Base-by-base conservation (phyloP, 1,139 yeast species). In the Kurtzmaniella quercitrusa region DNA sequence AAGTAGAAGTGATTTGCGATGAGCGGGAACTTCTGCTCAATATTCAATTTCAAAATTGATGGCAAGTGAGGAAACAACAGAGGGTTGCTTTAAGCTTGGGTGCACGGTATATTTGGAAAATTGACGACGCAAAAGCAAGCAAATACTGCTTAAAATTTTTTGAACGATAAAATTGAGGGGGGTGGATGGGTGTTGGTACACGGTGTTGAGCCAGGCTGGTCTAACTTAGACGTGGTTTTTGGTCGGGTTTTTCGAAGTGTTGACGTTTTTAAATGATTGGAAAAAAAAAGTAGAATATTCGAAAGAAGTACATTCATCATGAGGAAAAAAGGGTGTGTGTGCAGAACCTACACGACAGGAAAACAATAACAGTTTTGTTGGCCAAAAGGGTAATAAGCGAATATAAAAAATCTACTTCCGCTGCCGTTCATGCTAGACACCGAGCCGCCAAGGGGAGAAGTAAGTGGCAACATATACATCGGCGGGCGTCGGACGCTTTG, bases 261-360 rank as follows among this genome's bases (percentile, higher is more conserved):
- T 26, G 30, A 26, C 30, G 30, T 26, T 26, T 26, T 5, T 5
- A 9, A 26, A 26, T 11, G 30, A 26, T 26, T 26, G 30, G 30
- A 26, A 26, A 26, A 26, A 26, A 26, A 21, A 26, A 26, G 9
- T 26, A 26, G 30, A 26, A 26, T 26, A 26, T 11, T 26, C 30
- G 30, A 26, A 26, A 26, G 9, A 26, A 9, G 30, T 26, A 26
- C n/a, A 26, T 26, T 26, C 30, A 26, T 26, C 30, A 26, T 11
- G 30, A 26, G 30, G 30, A 9, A 26, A 26, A 26, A 21, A 26
- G n/a, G n/a, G 30, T 4, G n/a, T 26, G 30, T 26, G 30, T 26
- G 30, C 30, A 26, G 30, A 26, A 26, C 30, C 30, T 26, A 26
- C 30, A 26, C 30, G 30, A 26, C 30, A 26, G 30, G n/a, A 26